phyloP scores from a whole-genome alignment of 2,329 filamentous ascomycete species.

The Pseudogymnoascus sp. region DNA sequence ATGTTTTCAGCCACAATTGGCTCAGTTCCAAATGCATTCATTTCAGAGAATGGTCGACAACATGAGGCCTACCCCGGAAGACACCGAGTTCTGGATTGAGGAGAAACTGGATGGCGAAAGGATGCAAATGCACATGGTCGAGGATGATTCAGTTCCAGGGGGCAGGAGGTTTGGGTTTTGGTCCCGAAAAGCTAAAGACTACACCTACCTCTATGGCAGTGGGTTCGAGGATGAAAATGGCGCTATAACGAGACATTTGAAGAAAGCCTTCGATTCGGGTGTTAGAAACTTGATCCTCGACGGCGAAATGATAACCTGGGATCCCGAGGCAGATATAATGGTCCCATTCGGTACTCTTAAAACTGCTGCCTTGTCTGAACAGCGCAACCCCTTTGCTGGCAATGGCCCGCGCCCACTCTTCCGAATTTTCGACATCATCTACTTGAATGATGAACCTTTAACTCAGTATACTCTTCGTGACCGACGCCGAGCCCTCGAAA shows the following conservation, averaged over 20 bases:
- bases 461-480: constrained; percentile 79
- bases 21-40: constrained; percentile 79
- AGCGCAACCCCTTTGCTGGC: constrained; percentile 61
- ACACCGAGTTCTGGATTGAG: constrained; percentile 88
- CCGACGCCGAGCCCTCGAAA: constrained; percentile 66
- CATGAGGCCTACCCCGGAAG: constrained; percentile 58
- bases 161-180: constrained; percentile 77
- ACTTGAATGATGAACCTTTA: constrained; percentile 73
- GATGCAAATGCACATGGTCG: constrained; percentile 90
- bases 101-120: constrained; percentile 96
- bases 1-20: constrained; percentile 93
- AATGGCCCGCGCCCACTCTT: constrained; percentile 67
- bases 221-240: constrained; percentile 67
- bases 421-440: constrained; percentile 84
- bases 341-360: constrained; percentile 91
- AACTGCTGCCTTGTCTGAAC: constrained; percentile 75
- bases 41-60: constrained; percentile 74
- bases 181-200: constrained; percentile 94
- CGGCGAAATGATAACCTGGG: constrained; percentile 99
- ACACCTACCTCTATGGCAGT: constrained; percentile 86
- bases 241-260: constrained; percentile 73
- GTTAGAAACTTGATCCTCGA: constrained; percentile 87
- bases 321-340: constrained; percentile 75
- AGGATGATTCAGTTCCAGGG: constrained; percentile 61
- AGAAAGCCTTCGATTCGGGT: constrained; percentile 66